phyloP scores from a whole-genome alignment of 768 basidiomycete genomes.

The Termitomyces sp. region DNA sequence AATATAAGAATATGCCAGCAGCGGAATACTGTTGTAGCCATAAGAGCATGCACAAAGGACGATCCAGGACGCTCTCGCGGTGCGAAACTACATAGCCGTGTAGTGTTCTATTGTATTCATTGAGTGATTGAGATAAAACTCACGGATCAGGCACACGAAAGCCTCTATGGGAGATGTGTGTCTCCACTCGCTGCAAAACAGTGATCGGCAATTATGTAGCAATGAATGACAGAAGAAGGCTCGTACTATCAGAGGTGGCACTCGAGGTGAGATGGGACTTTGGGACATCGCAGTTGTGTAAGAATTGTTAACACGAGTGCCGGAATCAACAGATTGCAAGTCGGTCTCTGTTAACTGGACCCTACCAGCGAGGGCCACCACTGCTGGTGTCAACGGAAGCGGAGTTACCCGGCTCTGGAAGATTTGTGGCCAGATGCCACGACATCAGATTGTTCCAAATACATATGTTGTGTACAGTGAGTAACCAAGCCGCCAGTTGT shows the following conservation, averaged over 20 bases:
- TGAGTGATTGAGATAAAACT: slow-evolving; percentile 7
- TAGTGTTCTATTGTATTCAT: not conserved
- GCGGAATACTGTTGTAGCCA: slow-evolving; percentile 41
- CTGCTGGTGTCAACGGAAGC: not conserved
- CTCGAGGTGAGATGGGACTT: not conserved
- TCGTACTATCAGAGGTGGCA: slow-evolving; percentile 5
- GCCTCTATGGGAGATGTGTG: slow-evolving; percentile 24
- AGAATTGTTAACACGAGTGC: too few species aligned
- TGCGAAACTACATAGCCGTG: slow-evolving; percentile 24
- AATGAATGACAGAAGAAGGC: not conserved
- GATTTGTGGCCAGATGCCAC: not conserved
- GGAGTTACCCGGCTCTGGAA: not conserved
- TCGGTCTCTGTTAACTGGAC: not conserved
- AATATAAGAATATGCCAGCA: slow-evolving; percentile 68
- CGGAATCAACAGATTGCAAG: not conserved
- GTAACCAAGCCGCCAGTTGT: not conserved
- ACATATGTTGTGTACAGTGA: not conserved
- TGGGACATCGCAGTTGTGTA: not conserved
- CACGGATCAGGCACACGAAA: slow-evolving; percentile 35
- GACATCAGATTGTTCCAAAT: not conserved
- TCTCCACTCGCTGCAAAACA: slow-evolving; percentile 19
- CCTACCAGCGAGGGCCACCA: not conserved
- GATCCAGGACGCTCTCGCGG: slow-evolving; percentile 29
- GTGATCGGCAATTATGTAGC: not conserved
- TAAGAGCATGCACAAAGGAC: slow-evolving; percentile 34